Conservation (phyloP, 495 filamentous ascomycete genomes). For the Lichenothelia convexa region DNA sequence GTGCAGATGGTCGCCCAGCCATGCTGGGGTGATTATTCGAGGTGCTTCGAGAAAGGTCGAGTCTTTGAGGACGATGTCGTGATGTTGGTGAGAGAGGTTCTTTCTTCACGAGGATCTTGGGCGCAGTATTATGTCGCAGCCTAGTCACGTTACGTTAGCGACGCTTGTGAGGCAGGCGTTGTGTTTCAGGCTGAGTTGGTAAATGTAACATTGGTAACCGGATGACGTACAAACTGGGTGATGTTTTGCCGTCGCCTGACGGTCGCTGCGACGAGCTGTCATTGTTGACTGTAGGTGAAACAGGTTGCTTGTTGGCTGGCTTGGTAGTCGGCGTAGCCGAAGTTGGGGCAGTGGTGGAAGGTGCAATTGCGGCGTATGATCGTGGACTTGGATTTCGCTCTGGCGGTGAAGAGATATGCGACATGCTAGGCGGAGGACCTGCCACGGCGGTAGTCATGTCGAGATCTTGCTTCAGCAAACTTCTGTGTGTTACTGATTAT, state of each 20-base stretch:
- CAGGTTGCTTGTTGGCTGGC: conserved; percentile 10
- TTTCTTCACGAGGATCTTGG: conserved; percentile 90
- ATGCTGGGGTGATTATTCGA: conserved; percentile 30
- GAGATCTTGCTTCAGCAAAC: too few relatives aligned
- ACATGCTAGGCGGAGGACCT: too few relatives aligned
- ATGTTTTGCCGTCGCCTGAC: conserved; percentile 32
- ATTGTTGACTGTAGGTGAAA: conserved; percentile 5
- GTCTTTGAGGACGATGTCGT: conserved; percentile 68
- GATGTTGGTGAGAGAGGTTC: conserved; percentile 68
- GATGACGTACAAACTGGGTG: conserved; percentile 35
- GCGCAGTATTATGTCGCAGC: conserved; percentile 25
- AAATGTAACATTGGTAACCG: too few relatives aligned
- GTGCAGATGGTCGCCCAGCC: conserved; percentile 47
- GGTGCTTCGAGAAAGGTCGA: conserved; percentile 56
- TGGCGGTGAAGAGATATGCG: too few relatives aligned
- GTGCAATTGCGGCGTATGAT: conserved; percentile 17
- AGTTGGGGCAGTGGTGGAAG: conserved; percentile 12
- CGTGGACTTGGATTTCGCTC: conserved; percentile 7
- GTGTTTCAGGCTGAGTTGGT: conserved; percentile 4
- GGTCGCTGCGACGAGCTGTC: conserved; percentile 7
- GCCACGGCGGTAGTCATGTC: too few relatives aligned
- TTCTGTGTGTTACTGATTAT: too few relatives aligned
- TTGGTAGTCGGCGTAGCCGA: conserved; percentile 11
- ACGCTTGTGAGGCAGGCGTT: conserved; percentile 4
- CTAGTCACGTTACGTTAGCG: conserved; percentile 15